phyloP scores from a whole-genome alignment of 371 early-diverging fungal species.

The Syncephalastrum racemosum region DNA sequence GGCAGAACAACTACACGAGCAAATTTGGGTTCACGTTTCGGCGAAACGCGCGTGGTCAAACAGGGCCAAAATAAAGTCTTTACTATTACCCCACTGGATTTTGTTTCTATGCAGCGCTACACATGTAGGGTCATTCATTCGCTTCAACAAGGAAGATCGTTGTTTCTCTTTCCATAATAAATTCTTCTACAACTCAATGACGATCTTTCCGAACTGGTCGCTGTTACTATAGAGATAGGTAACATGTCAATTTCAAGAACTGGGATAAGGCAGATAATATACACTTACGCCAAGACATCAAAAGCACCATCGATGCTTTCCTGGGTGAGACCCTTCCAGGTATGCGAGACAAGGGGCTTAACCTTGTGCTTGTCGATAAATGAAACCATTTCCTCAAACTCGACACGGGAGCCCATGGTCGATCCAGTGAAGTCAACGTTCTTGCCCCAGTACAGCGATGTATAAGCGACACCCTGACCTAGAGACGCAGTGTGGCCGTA shows the following conservation, averaged over 20 bases:
- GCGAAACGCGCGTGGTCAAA: no score
- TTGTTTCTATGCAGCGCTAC: no score
- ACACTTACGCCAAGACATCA: conserved; percentile 49
- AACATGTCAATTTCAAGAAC: no score
- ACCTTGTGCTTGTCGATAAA: conserved; percentile 60
- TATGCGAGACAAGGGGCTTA: conserved; percentile 59
- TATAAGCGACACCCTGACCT: conserved; percentile 34
- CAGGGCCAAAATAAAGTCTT: no score
- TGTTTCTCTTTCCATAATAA: not conserved
- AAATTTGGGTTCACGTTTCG: no score
- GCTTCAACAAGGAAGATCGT: no score
- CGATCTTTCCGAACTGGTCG: conserved; percentile 7
- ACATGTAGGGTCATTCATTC: no score
- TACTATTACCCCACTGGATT: no score
- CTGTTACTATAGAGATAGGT: not conserved
- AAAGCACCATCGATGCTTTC: conserved; percentile 53
- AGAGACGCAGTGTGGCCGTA: conserved; percentile 55
- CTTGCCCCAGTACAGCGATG: conserved; percentile 50
- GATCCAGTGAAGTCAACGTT: conserved; percentile 62
- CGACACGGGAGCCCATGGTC: conserved; percentile 68
- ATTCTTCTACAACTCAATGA: conserved; percentile 5
- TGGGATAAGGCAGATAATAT: not conserved
- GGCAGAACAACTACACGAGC: no score
- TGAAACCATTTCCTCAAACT: conserved; percentile 66
- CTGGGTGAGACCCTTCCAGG: conserved; percentile 49